A percentile compares a stretch with the other conserved stretches of the same genome.
These are phyloP conservation scores for Dendrobium catenatum DNA, from an alignment of 106 monocot genomes.

Conservation along the genomic window DNA sequence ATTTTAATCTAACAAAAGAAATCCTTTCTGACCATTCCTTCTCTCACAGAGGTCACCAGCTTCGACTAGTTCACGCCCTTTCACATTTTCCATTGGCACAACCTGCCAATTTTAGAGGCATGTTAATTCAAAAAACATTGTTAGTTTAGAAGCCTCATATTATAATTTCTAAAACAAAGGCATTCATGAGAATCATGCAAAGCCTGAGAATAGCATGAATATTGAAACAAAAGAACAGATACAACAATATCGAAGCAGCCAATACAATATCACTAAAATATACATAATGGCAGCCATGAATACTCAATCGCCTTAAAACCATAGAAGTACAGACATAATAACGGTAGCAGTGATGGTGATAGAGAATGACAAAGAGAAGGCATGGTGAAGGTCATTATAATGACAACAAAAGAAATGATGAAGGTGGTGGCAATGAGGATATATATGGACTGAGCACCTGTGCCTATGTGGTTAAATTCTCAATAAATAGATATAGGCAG, in stretches of 20 bases:
- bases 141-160: not conserved
- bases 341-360: not conserved
- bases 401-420: not conserved
- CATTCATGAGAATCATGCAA: not conserved
- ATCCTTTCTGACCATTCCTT: slow-evolving; percentile 66
- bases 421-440: not conserved
- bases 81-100: slow-evolving; percentile 97
- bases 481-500: no score
- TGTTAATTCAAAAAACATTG: not conserved
- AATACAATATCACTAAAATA: no score
- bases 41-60: slow-evolving; percentile 87
- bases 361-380: not conserved
- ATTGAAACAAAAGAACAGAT: not conserved
- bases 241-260: no score
- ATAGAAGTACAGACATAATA: not conserved
- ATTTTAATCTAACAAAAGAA: not conserved
- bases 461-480: not conserved
- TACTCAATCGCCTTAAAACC: no score
- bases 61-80: slow-evolving; percentile 88
- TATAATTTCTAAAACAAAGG: not conserved
- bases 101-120: slow-evolving; percentile 35
- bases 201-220: not conserved
- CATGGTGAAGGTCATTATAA: not conserved
- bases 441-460: not conserved
- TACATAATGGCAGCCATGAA: no score